Evolutionary conservation across 2,329 filamentous ascomycete species (phyloP), one percentile per base, ranked within the genome.

Genomic region (Lecanoromycetidae sp.): DNA sequence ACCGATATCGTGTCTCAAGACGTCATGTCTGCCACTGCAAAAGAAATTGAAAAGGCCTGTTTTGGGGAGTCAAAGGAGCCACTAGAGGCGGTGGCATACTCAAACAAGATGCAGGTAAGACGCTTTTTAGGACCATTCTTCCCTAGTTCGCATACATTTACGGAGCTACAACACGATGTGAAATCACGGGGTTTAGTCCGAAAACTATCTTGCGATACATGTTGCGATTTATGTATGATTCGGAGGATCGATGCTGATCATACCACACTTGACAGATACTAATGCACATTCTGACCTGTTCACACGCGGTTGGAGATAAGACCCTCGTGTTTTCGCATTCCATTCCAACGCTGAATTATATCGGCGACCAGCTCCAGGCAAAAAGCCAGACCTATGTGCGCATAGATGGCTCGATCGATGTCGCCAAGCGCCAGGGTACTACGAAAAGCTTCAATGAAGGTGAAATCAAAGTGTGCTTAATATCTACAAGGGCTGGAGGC

Each of bases 401-500:
- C 19, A 72, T 95, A 1, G 84, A 93, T 61, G 87, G 88, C 2
- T 63, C 56, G 0, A 82, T 81, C 0, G 57, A 60, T 0, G 71
- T 81, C 33, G 49, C 56, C 1, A 66, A 66, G 34, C 78, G 88
- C 8, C 82, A 87, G 59, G 60, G 63, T 1, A 63, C 75, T 33
- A 75, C 82, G 7, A 84, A 84, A 52, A 59, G 65, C 0, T 94
- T 94, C 69, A 88, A 91, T 55, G 58, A 60, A 0, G 68, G 67
- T 0, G 53, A 63, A 2, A 61, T 65, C 1, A 71, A 79, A 2
- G 70, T 93, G 0, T 85, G 85, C 58, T 67, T 95, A 2, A 87
- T 94, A 48, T 94, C 87, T 0, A 94, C 87, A 1, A 79, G 65
- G 50, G 86, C 88, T 7, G 88, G 87, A 19, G 86, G 87, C 0